Conservation (phyloP, 495 filamentous ascomycete genomes). For the Talaromyces thailandensis region DNA sequence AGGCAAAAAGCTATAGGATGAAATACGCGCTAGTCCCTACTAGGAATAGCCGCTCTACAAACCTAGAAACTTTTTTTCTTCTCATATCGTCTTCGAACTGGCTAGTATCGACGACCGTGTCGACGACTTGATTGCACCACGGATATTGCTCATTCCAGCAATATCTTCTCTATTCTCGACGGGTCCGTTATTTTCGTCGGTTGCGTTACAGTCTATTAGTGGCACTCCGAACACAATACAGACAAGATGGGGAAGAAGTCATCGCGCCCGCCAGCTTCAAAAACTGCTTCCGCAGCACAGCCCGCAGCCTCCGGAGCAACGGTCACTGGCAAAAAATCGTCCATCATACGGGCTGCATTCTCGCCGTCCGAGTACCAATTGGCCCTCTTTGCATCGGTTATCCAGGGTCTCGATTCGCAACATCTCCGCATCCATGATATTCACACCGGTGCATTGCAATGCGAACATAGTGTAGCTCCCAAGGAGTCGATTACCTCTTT, state of each 20-base stretch:
- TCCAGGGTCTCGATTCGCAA: slow-evolving; percentile 50
- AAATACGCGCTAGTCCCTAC: neutral
- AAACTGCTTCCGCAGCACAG: slow-evolving; percentile 39
- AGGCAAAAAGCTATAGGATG: neutral
- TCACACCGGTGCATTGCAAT: slow-evolving; percentile 45
- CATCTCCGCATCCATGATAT: slow-evolving; percentile 53
- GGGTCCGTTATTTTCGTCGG: neutral
- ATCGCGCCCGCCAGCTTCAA: slow-evolving; percentile 33
- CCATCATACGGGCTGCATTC: slow-evolving; percentile 44
- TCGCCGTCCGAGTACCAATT: slow-evolving; percentile 47
- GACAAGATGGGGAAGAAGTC: slow-evolving; percentile 44
- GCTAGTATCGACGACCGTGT: neutral
- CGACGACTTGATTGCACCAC: neutral
- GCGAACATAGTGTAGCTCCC: slow-evolving; percentile 43
- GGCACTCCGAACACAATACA: slow-evolving; percentile 8
- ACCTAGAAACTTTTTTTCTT: slow-evolving; percentile 5
- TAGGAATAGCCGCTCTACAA: neutral
- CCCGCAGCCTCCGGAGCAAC: slow-evolving; percentile 28
- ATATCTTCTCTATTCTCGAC: neutral
- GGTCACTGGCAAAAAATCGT: slow-evolving; percentile 34
- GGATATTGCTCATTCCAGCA: neutral
- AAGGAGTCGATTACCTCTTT: slow-evolving; percentile 46
- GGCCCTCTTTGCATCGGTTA: slow-evolving; percentile 50
- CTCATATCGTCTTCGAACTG: neutral
- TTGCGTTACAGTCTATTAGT: neutral